These are phyloP conservation scores for Suhomyces kilbournensis DNA, from an alignment of 805 yeast species.

Conservation along the genomic window DNA sequence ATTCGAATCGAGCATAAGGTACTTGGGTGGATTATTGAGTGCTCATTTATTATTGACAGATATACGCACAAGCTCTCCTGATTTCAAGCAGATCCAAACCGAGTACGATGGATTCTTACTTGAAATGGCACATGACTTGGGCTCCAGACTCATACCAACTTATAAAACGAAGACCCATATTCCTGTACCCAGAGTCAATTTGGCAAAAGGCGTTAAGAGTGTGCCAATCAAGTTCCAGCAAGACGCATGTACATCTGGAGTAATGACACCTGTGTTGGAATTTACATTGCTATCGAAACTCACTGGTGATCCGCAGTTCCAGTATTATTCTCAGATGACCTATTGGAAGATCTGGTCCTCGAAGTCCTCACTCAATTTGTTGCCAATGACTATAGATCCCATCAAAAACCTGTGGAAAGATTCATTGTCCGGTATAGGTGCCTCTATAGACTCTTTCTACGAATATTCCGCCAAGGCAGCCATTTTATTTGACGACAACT, in stretches of 20 bases:
- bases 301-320: slow-evolving; percentile 73
- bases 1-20: slow-evolving; percentile 80
- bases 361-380: slow-evolving; percentile 56
- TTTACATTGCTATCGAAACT: slow-evolving; percentile 70
- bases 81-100: slow-evolving; percentile 17
- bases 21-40: slow-evolving; percentile 77
- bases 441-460: slow-evolving; percentile 86
- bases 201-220: slow-evolving; percentile 48
- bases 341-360: slow-evolving; percentile 70
- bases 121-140: slow-evolving; percentile 70
- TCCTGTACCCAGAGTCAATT: slow-evolving; percentile 79
- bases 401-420: slow-evolving; percentile 53
- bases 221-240: slow-evolving; percentile 44
- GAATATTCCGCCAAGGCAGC: slow-evolving; percentile 83
- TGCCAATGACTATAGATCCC: slow-evolving; percentile 79
- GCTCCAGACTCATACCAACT: slow-evolving; percentile 65
- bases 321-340: slow-evolving; percentile 55
- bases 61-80: slow-evolving; percentile 7
- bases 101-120: slow-evolving; percentile 73
- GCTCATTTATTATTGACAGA: slow-evolving; percentile 57
- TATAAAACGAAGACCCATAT: slow-evolving; percentile 61
- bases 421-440: slow-evolving; percentile 76
- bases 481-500: slow-evolving; percentile 62
- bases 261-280: slow-evolving; percentile 79
- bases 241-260: slow-evolving; percentile 87